phyloP scores from a whole-genome alignment of 164 flowering plant genomes.

The Tinospora cordifolia region DNA sequence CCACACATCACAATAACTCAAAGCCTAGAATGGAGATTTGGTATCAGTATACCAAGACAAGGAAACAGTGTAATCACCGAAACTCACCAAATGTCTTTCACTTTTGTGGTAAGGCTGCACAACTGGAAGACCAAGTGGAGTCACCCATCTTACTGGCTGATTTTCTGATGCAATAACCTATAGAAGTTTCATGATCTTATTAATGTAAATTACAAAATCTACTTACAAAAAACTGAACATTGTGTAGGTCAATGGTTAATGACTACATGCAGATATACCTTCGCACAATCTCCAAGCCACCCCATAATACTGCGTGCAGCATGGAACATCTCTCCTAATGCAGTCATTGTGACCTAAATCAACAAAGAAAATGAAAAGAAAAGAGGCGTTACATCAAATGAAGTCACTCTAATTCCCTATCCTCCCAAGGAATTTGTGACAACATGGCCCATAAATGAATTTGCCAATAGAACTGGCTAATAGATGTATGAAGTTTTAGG shows the following conservation, averaged over 20 bases:
- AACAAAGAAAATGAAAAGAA: not conserved
- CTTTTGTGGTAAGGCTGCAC: constrained; percentile 83
- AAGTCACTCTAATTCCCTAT: too few relatives aligned
- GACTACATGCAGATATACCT: constrained; percentile 30
- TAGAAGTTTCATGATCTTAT: constrained; percentile 10
- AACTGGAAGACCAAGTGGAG: constrained; percentile 97
- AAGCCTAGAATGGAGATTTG: not conserved
- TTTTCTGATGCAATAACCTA: constrained; percentile 84
- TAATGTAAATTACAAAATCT: not conserved
- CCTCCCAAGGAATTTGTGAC: too few relatives aligned
- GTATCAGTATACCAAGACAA: not conserved
- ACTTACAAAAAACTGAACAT: not conserved
- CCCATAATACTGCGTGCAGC: constrained; percentile 85
- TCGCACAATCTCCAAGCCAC: constrained; percentile 97
- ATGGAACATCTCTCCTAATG: constrained; percentile 81
- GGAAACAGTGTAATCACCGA: not conserved
- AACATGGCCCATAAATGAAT: too few relatives aligned
- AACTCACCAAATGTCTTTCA: constrained; percentile 68
- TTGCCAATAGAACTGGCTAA: too few relatives aligned
- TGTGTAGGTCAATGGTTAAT: not conserved
- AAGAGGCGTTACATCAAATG: too few relatives aligned
- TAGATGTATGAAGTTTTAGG: too few relatives aligned
- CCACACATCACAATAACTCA: not conserved
- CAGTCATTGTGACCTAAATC: constrained; percentile 70
- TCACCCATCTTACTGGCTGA: constrained; percentile 83